Evolutionary conservation across 2,329 filamentous ascomycete species (phyloP), one percentile per base, ranked within the genome.

Genomic region (Talaromyces pinophilus): DNA sequence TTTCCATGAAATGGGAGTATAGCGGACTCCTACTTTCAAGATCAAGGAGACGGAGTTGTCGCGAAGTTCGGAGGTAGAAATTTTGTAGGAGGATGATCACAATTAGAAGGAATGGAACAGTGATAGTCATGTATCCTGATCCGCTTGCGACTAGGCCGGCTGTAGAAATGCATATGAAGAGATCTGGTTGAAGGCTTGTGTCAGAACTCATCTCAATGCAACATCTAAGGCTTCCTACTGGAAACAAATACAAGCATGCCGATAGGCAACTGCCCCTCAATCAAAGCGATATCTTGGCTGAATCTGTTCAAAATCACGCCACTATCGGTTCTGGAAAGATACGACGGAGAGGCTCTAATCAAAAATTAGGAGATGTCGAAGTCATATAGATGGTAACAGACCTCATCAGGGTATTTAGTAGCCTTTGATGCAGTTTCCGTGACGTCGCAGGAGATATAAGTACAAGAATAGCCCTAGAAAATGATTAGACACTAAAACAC

Each of bases 11-110:
- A 67, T 87, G 78, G n/a, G 80, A 84, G 76, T 85, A 87, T 0
- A 88, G 75, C 0, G 86, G 86, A 0, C 83, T 83, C 69, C 88
- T 88, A 1, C 84, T 82, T 72, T 89, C 87, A 0, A 90, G 80
- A 55, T 89, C 87, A 4, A 90, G 73, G 22, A 87, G 79, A 60
- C 87, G 81, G 8, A 90, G 73, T 72, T 89, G 87, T 0, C 86
- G 78, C 0, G 86, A 88, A 0, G 87, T 89, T 0, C 84, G 80
- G 1, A 89, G 79, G 69, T 89, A 89, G 61, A 87, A 81, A 60
- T 79, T 82, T 67, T 88, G 86, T 0, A 88, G 73, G 1, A 78
- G 64, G 64, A 82, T 87, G 0, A 87, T 66, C 0, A 82, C 67
- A 0, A 71, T 74, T 10, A 81, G 65, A 2, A 88, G 70, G 2